Evolutionary conservation across 768 basidiomycete species (phyloP), one percentile per base, ranked within the genome.

Genomic region (Coprinopsis sp.): DNA sequence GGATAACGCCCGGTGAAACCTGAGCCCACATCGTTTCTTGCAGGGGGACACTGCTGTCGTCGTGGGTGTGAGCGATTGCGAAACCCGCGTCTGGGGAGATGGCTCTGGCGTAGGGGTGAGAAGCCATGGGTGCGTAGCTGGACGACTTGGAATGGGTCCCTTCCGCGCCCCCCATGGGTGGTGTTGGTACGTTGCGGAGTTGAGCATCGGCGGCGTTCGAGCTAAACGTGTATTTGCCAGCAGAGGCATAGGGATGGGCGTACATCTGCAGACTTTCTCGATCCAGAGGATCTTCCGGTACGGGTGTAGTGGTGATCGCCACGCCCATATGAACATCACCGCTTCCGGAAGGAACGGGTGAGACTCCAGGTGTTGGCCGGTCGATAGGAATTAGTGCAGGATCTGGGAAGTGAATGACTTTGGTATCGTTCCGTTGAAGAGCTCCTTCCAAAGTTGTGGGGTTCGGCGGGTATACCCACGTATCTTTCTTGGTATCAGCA

Each of bases 21-120:
- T 68, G 70, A 1, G 73, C 75, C 76, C 77, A 77, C 73, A 77
- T 75, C 57, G 70, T 76, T 18, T 67, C 61, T 14, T 61, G 55
- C n/a, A 68, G 57, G 7, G 73, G 69, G n/a, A 70, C 59, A 37
- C 63, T 55, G 37, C 66, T 70, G 29, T 74, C 69, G 2, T 60
- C 54, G 3, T 68, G 62, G 21, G 51, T 51, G 29, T 64, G 64
- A 1, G 63, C 61, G 16, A 67, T n/a, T n/a, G n/a, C 50, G 33
- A 72, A 56, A 27, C 59, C 63, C 25, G 59, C 58, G 6, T 70
- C 69, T 7, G 54, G 48, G 16, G 64, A 59, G 8, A 58, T 47
- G 2, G 60, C 56, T 23, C 63, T 58, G 0, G 75, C 72, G 49
- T 77, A 78, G 0, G 76, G 76, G 52, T 78, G 76, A 6, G 41